Percentiles rank a stretch among this genome's conserved stretches.
These are phyloP conservation scores for Malus orientalis DNA, from an alignment of 306 rosid species.

Conservation along the genomic window DNA sequence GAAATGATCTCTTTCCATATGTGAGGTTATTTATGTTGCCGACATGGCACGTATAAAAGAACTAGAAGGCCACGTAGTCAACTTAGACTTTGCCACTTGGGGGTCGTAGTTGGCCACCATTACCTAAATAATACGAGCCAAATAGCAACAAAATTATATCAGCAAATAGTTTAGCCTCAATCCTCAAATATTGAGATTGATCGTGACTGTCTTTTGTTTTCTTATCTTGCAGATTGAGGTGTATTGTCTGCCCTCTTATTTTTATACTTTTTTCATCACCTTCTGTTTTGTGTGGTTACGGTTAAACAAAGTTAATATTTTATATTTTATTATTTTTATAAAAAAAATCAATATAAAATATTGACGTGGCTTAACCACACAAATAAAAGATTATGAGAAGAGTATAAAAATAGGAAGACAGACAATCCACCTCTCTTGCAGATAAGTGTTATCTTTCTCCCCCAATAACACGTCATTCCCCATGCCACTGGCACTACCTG, in stretches of 20 bases:
- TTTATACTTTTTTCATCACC: too few species aligned
- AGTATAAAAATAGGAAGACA: too few species aligned
- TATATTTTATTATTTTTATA: too few species aligned
- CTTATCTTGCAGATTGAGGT: constrained; percentile 25
- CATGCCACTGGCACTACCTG: constrained; percentile 10
- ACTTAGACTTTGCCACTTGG: constrained; percentile 26
- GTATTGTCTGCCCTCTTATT: too few species aligned
- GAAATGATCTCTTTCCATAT: neutral
- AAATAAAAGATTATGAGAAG: too few species aligned
- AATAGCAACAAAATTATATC: neutral
- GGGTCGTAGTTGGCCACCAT: constrained; percentile 26
- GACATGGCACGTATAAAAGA: constrained; percentile 46
- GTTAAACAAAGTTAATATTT: too few species aligned
- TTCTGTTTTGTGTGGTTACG: too few species aligned
- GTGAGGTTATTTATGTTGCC: constrained; percentile 37
- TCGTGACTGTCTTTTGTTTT: constrained; percentile 15
- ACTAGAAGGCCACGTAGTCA: neutral
- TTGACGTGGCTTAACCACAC: too few species aligned
- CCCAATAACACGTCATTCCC: constrained; percentile 16
- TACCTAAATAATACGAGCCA: neutral
- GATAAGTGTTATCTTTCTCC: constrained; percentile 34
- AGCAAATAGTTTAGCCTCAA: neutral
- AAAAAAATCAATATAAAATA: too few species aligned
- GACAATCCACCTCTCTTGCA: neutral
- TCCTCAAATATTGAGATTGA: neutral